These are phyloP conservation scores for Acidomyces sp. DNA, from an alignment of 495 filamentous ascomycete species.

Conservation along the genomic window DNA sequence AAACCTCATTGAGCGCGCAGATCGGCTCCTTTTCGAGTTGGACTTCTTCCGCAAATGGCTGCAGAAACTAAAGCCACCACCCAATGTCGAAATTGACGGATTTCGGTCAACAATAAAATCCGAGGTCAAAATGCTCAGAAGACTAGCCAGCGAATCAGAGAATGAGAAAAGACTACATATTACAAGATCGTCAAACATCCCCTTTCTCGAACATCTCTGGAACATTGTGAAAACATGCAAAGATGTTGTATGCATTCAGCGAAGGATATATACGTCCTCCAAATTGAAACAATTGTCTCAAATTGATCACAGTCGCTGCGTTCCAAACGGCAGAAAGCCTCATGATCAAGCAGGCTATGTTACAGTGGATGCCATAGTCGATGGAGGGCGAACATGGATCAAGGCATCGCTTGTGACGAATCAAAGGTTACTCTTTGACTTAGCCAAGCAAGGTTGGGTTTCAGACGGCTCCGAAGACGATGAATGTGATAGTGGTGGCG, in stretches of 20 bases:
- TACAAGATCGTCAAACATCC: conserved; percentile 27
- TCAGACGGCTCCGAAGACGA: conserved; percentile 22
- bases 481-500: conserved; percentile 35
- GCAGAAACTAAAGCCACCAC: conserved; percentile 13
- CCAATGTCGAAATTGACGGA: conserved; percentile 21
- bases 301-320: too few species aligned
- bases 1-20: conserved; percentile 19
- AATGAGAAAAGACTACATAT: conserved; percentile 19
- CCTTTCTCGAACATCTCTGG: conserved; percentile 28
- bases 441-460: conserved; percentile 31
- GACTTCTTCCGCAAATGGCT: conserved; percentile 17
- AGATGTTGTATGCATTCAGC: conserved; percentile 23
- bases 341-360: conserved; percentile 17
- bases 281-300: conserved; percentile 8
- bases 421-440: conserved; percentile 28
- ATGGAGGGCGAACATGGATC: conserved; percentile 26
- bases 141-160: conserved; percentile 10
- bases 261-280: conserved; percentile 10
- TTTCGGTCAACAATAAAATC: conserved; percentile 23
- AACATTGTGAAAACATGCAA: conserved; percentile 24
- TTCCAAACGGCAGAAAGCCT: too few species aligned
- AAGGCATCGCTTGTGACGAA: conserved; percentile 27
- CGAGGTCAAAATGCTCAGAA: conserved; percentile 22
- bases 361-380: conserved; percentile 25
- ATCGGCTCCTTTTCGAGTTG: conserved; percentile 22